phyloP scores from a whole-genome alignment of 2,329 filamentous ascomycete genomes.

The Lasiodiplodia sp. region DNA sequence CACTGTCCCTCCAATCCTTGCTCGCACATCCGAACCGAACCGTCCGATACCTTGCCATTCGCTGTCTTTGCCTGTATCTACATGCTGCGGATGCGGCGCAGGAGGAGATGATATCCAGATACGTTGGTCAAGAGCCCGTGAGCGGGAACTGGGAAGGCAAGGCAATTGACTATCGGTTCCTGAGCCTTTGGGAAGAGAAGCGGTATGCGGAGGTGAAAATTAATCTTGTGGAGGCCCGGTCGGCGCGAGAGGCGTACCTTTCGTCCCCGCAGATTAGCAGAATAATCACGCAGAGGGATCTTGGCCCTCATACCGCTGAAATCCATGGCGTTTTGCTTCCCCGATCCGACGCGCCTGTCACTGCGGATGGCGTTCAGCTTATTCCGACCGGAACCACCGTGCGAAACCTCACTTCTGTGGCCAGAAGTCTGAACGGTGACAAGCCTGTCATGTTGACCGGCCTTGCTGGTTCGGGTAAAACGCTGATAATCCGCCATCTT shows the following conservation, averaged over 20 bases:
- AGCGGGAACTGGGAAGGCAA: conserved; percentile 77
- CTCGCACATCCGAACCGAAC: conserved; percentile 66
- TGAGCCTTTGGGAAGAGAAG: conserved; percentile 69
- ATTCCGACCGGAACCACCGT: conserved; percentile 76
- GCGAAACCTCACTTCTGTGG: conserved; percentile 74
- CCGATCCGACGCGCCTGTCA: conserved; percentile 34
- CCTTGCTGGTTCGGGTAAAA: conserved; percentile 88
- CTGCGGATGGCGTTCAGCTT: conserved; percentile 33
- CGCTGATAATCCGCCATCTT: conserved; percentile 81
- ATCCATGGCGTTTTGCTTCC: conserved; percentile 49
- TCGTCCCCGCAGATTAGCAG: conserved; percentile 7
- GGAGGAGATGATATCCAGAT: conserved; percentile 71
- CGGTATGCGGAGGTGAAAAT: conserved; percentile 52
- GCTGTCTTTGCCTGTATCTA: conserved; percentile 80
- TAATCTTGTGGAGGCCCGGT: conserved; percentile 31
- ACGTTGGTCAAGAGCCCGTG: conserved; percentile 70
- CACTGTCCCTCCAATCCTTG: conserved; percentile 71
- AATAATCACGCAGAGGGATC: conserved; percentile 17
- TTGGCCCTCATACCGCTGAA: conserved; percentile 33
- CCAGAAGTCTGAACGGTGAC: conserved; percentile 68
- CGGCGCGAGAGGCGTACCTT: conserved; percentile 5
- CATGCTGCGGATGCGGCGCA: conserved; percentile 80
- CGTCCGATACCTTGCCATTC: conserved; percentile 81
- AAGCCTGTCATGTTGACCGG: conserved; percentile 84
- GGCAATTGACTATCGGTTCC: conserved; percentile 79